These are phyloP conservation scores for Paraglomus brasilianum DNA, from an alignment of 192 early-diverging fungal genomes.

Conservation along the genomic window DNA sequence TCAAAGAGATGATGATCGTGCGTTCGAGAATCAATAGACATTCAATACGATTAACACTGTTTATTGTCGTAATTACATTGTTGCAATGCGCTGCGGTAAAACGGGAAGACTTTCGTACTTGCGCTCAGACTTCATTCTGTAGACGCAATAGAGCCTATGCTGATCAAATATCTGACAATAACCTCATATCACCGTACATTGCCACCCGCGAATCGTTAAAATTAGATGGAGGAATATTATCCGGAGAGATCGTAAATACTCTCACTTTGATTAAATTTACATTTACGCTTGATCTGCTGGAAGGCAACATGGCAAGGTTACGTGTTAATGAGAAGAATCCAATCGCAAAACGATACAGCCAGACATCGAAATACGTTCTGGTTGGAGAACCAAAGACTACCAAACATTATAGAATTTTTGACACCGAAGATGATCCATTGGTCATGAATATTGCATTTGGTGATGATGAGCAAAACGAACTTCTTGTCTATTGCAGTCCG, in stretches of 20 bases:
- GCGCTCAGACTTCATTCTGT: constrained; percentile 86
- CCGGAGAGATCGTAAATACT: constrained; percentile 57
- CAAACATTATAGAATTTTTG: constrained; percentile 28
- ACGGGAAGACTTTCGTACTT: constrained; percentile 87
- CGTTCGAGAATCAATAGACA: no score
- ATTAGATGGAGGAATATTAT: constrained; percentile 52
- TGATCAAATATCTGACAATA: constrained; percentile 44
- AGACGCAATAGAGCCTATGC: constrained; percentile 83
- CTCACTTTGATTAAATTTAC: constrained; percentile 41
- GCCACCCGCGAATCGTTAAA: constrained; percentile 59
- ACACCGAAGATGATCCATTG: constrained; percentile 29
- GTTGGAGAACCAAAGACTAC: constrained; percentile 37
- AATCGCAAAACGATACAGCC: constrained; percentile 69
- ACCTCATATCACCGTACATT: constrained; percentile 57
- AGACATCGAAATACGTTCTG: constrained; percentile 55
- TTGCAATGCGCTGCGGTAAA: constrained; percentile 56
- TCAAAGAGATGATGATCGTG: no score
- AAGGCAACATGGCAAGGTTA: constrained; percentile 57
- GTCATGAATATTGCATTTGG: constrained; percentile 48
- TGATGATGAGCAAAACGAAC: constrained; percentile 34
- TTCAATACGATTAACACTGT: no score
- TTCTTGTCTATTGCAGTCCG: constrained; percentile 55
- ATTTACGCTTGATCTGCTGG: constrained; percentile 55
- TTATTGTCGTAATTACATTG: not conserved
- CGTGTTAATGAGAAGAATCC: constrained; percentile 66